Conservation (phyloP, 345 rosid species). For the Heritiera littoralis region DNA sequence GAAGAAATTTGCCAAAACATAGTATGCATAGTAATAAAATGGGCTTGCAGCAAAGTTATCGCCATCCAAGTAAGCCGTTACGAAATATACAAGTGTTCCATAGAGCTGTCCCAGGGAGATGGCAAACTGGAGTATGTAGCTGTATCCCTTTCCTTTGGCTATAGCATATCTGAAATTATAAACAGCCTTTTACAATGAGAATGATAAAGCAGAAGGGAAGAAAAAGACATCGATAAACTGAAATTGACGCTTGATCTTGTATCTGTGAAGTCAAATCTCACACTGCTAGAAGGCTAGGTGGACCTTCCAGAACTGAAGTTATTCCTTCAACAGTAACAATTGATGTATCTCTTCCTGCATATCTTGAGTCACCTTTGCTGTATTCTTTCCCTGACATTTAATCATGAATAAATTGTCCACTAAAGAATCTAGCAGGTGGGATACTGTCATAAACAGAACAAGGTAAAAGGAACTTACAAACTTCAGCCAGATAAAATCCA, state of each 20-base stretch:
- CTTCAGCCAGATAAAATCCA: conserved; percentile 81
- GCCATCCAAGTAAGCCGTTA: conserved; percentile 80
- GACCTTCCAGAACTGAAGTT: conserved; percentile 87
- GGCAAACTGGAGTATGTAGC: conserved; percentile 83
- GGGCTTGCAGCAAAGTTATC: conserved; percentile 71
- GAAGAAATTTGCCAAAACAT: conserved; percentile 60
- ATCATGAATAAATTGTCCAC: conserved; percentile 3
- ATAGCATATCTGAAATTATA: conserved; percentile 64
- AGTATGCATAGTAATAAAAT: conserved; percentile 67
- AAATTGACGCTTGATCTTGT: not conserved
- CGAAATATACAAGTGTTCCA: conserved; percentile 77
- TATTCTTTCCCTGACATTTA: conserved; percentile 82
- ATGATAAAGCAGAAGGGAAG: not conserved
- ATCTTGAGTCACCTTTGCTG: conserved; percentile 97
- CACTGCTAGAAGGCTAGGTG: conserved; percentile 77
- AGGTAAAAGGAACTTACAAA: conserved; percentile 56
- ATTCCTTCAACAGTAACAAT: conserved; percentile 80
- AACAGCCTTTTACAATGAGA: conserved; percentile 13
- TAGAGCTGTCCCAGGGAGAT: conserved; percentile 89
- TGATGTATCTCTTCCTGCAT: conserved; percentile 73
- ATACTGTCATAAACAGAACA: not conserved
- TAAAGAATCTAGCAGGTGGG: not conserved
- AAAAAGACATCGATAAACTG: not conserved
- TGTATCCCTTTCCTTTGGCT: conserved; percentile 68
- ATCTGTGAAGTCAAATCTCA: conserved; percentile 35